These are phyloP conservation scores for Acephala macrosclerotiorum DNA, from an alignment of 2,329 filamentous ascomycete species.

Conservation along the genomic window DNA sequence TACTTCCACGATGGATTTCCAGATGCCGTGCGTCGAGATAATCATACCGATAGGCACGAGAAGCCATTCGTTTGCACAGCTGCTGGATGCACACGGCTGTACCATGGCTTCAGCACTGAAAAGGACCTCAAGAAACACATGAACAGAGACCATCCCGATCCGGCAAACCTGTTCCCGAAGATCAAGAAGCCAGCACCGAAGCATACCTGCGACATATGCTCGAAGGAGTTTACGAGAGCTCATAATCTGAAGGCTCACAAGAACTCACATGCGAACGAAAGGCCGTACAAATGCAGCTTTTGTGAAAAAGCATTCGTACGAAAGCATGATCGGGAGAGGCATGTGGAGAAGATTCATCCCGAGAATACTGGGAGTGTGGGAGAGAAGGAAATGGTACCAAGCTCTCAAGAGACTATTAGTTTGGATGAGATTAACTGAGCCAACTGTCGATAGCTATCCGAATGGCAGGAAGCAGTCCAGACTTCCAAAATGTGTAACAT, in stretches of 20 bases:
- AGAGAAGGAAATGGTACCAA: background rate
- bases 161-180: slow-evolving; percentile 7
- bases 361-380: background rate
- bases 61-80: slow-evolving; percentile 47
- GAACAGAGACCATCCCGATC: slow-evolving; percentile 12
- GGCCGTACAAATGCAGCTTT: slow-evolving; percentile 21
- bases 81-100: slow-evolving; percentile 41
- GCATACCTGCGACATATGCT: slow-evolving; percentile 20
- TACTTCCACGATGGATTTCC: slow-evolving; percentile 52
- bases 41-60: slow-evolving; percentile 47
- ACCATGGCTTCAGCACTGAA: slow-evolving; percentile 44
- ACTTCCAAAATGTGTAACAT: too few relatives aligned
- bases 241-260: slow-evolving; percentile 22
- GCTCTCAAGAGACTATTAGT: background rate
- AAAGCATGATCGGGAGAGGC: slow-evolving; percentile 24
- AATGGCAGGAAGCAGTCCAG: background rate
- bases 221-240: slow-evolving; percentile 24
- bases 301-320: slow-evolving; percentile 28
- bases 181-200: slow-evolving; percentile 9
- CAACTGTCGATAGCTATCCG: background rate
- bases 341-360: slow-evolving; percentile 24
- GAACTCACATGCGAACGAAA: slow-evolving; percentile 17
- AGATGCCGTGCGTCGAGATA: slow-evolving; percentile 41
- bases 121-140: slow-evolving; percentile 45
- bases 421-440: background rate